Conservation (phyloP, 768 basidiomycete species). For the Cystobasidiopsis lactophilus region DNA sequence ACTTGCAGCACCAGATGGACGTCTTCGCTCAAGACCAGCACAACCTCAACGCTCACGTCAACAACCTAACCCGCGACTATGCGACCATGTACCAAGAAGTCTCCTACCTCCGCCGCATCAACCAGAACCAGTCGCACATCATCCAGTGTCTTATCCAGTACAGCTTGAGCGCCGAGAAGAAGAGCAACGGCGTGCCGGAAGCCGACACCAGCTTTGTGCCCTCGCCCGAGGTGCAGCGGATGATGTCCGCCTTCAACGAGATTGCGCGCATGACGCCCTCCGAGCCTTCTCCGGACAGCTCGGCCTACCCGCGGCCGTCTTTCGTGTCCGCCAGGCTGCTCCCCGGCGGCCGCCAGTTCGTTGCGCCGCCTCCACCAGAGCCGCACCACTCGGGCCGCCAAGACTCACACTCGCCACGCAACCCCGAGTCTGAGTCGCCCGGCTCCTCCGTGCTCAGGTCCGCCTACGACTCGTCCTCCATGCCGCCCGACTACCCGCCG, state of each 20-base stretch:
- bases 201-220: constrained; percentile 13
- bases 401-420: too few relatives aligned
- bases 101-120: constrained; percentile 46
- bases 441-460: too few relatives aligned
- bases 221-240: constrained; percentile 15
- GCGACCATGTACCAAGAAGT: constrained; percentile 46
- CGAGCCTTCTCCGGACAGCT: constrained; percentile 44
- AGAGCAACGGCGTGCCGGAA: constrained; percentile 23
- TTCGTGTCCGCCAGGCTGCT: constrained; percentile 6
- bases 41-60: constrained; percentile 35
- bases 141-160: constrained; percentile 64
- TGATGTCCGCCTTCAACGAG: constrained; percentile 29
- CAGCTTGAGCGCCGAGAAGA: constrained; percentile 47
- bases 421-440: background rate
- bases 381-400: constrained; percentile 10
- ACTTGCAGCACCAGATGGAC: constrained; percentile 34
- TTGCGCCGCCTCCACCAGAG: constrained; percentile 5
- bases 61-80: constrained; percentile 41
- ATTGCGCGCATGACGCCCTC: constrained; percentile 31
- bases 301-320: constrained; percentile 44
- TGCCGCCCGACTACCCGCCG: too few relatives aligned
- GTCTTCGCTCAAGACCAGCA: constrained; percentile 32
- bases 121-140: constrained; percentile 61
- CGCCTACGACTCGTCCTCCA: too few relatives aligned
- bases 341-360: background rate